Base-by-base conservation (phyloP, 495 filamentous ascomycete species). In the Staphylotrichum tortipilum region DNA sequence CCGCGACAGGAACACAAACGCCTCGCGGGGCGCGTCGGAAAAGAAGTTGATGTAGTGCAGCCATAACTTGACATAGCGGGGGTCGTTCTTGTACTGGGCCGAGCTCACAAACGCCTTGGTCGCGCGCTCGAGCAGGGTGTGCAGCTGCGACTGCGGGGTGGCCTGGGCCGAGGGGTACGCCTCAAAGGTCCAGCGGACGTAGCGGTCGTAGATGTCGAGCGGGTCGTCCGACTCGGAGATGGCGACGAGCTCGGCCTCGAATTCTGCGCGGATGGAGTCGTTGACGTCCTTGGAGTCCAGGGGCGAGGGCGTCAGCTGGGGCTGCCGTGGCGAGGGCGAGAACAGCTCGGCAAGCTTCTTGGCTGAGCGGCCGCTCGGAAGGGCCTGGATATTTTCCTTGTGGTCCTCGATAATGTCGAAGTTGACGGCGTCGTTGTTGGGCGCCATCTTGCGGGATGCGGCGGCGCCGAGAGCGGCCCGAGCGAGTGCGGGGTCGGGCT, bases 321-420 rank as follows among this genome's bases (percentile, higher is more conserved):
- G 77, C 48, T 71, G 78, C 29, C 79, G 66, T 45, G 64, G 78
- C 45, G 73, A 78, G 55, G 81, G 79, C 26, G 88, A 86, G 70
- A 88, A 92, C 41, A 90, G 79, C 33, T 82, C 79, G n/a, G 83
- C 90, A 26, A 98, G 82, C 15, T 88, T 86, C 69, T 83, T 84
- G 14, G 92, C 92, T 26, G 90, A 96, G 46, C 92, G 81, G 30
- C 92, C 92, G 40, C 87, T 84, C 2, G 94, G 88, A 33, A 97
- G 76, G 11, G 90, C 84, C 62, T 95, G 89, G 35, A 97, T 94
- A 62, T 98, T 97, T 68, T 98, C 92, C 68, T 98, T 98, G 60
- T 95, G 89, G 36, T 76, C 78, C 65, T 98, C 92, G 69, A 98
- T 97, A 53, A 96, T 81, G 53, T 94, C 85, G 74, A 98, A 97